phyloP scores from a whole-genome alignment of 2,329 filamentous ascomycete genomes.

The Ceratocystiopsis brevicomis region DNA sequence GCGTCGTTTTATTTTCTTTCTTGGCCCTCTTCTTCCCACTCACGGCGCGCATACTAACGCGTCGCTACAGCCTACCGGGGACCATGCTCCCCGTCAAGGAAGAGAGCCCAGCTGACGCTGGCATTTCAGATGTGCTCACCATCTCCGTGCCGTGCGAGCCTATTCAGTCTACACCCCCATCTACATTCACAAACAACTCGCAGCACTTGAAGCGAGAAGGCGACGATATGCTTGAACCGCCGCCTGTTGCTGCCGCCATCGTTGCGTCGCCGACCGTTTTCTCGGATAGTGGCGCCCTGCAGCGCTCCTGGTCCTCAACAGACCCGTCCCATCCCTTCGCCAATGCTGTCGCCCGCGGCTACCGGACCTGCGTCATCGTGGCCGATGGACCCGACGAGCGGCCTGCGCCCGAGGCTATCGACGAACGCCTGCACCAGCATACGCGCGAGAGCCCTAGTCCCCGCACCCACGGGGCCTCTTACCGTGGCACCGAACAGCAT shows the following conservation, averaged over 20 bases:
- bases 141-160: slow-evolving; percentile 4
- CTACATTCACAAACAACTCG: slow-evolving; percentile 4
- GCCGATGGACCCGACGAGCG: no score
- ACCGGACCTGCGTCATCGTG: no score
- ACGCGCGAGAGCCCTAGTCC: no score
- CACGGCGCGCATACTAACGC: slow-evolving; percentile 6
- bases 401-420: no score
- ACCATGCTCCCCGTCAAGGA: slow-evolving; percentile 6
- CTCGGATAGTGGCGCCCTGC: not conserved
- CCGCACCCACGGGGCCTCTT: no score
- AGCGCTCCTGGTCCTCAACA: no score
- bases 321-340: not conserved
- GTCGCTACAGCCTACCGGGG: slow-evolving; percentile 3
- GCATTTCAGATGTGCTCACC: slow-evolving; percentile 5
- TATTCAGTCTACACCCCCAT: slow-evolving; percentile 4
- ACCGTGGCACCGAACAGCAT: no score
- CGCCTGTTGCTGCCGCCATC: slow-evolving; percentile 3
- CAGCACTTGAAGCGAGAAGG: slow-evolving; percentile 1
- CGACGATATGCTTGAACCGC: not conserved
- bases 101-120: slow-evolving; percentile 6
- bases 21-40: not conserved
- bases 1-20: not conserved
- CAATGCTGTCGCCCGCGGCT: no score
- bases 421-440: no score
- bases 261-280: slow-evolving; percentile 1